phyloP scores from a whole-genome alignment of 1,284 basidiomycete species.

The Schizophyllum amplum region DNA sequence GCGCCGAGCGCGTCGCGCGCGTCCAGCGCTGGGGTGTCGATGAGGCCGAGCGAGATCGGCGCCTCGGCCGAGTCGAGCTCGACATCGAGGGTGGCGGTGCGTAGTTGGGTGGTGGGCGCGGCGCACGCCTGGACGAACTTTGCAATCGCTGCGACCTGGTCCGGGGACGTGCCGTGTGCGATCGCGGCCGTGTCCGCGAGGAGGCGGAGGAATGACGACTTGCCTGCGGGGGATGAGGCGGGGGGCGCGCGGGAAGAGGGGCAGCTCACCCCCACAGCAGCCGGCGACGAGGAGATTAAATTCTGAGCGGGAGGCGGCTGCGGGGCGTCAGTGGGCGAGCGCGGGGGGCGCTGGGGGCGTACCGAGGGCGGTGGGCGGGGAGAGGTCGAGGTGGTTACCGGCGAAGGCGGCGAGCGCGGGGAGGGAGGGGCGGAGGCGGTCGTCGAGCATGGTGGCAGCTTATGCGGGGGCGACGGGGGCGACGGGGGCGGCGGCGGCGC shows the following conservation, averaged over 20 bases:
- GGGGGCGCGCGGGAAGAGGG: constrained; percentile 11
- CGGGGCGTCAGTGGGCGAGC: constrained; percentile 5
- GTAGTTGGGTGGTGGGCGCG: constrained; percentile 59
- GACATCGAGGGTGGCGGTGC: constrained; percentile 59
- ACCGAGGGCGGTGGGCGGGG: background rate
- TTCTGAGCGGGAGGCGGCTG: constrained; percentile 28
- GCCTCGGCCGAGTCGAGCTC: constrained; percentile 25
- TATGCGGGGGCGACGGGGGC: background rate
- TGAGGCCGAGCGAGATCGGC: constrained; percentile 55
- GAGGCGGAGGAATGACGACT: constrained; percentile 73
- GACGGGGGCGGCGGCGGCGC: background rate
- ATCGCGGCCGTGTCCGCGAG: constrained; percentile 67
- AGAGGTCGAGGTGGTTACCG: background rate
- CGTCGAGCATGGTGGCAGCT: background rate
- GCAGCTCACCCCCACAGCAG: constrained; percentile 36
- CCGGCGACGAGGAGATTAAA: constrained; percentile 75
- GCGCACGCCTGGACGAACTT: constrained; percentile 69
- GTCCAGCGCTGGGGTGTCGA: constrained; percentile 74
- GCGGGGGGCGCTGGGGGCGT: background rate
- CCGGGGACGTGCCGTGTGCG: constrained; percentile 46
- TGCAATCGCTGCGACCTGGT: constrained; percentile 66
- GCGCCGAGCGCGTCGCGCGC: constrained; percentile 50
- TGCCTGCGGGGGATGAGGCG: constrained; percentile 44
- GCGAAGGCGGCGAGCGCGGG: background rate
- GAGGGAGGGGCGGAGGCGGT: background rate